Evolutionary conservation across 345 rosid species (phyloP).

Genomic region (Eucalyptus curtisii): DNA sequence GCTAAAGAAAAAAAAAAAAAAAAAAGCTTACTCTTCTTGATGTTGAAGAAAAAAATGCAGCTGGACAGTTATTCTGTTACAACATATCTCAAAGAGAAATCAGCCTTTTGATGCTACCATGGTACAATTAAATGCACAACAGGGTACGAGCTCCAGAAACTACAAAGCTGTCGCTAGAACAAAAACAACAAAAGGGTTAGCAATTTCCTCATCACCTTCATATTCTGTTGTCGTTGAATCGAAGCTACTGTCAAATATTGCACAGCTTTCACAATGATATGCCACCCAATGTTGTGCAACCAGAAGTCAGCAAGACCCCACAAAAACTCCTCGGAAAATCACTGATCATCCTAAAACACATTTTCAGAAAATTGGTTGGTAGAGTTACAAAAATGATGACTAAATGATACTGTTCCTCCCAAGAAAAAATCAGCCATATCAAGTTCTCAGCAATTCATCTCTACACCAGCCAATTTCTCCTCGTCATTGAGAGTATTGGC

Average conservation of each 20-base stretch:
- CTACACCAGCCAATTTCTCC: constrained; percentile 24
- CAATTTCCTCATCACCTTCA: neutral
- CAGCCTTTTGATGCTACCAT: neutral
- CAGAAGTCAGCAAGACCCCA: neutral
- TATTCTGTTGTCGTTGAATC: neutral
- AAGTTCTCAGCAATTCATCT: constrained; percentile 2
- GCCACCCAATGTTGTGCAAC: neutral
- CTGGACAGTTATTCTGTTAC: neutral
- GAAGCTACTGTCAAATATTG: neutral
- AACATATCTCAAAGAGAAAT: neutral
- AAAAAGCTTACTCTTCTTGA: neutral
- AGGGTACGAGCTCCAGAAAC: neutral
- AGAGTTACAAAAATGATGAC: neutral
- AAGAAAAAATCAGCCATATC: neutral
- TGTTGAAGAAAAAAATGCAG: neutral
- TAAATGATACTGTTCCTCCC: neutral
- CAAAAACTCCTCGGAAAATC: neutral
- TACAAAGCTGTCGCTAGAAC: neutral
- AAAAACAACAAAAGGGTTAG: neutral
- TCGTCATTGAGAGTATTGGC: constrained; percentile 48
- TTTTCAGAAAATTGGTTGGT: neutral
- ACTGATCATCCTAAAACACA: neutral
- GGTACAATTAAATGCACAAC: neutral
- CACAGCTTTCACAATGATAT: neutral
- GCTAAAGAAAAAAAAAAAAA: neutral